Conservation (phyloP, 1,284 basidiomycete species). For the Vanrija sp. region DNA sequence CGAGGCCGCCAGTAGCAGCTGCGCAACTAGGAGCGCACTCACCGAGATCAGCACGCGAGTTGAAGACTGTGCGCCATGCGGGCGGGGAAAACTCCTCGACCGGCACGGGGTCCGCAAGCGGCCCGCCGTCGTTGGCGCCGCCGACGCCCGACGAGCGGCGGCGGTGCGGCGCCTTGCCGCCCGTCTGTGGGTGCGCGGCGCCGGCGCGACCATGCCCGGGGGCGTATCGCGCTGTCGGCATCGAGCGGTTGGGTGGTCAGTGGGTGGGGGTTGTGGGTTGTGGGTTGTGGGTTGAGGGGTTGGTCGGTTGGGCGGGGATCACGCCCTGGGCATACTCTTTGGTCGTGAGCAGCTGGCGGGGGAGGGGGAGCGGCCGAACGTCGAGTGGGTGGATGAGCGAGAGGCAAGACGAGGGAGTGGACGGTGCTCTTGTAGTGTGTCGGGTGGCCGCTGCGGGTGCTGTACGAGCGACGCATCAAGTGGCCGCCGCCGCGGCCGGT, state of each 20-base stretch:
- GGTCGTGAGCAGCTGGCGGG: neutral
- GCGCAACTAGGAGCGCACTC: conserved; percentile 5
- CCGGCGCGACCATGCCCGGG: conserved; percentile 5
- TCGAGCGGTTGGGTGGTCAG: conserved; percentile 1
- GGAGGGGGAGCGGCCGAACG: neutral
- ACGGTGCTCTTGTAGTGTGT: too few species aligned
- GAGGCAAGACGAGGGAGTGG: neutral
- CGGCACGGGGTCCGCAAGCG: conserved; percentile 25
- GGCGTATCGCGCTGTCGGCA: conserved; percentile 7
- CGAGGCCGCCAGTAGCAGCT: neutral
- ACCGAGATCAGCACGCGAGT: conserved; percentile 44
- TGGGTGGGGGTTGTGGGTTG: neutral
- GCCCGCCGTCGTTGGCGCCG: conserved; percentile 8
- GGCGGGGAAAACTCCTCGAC: conserved; percentile 46
- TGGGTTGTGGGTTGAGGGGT: neutral
- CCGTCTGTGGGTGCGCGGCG: neutral
- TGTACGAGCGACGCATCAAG: too few species aligned
- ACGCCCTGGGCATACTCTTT: neutral
- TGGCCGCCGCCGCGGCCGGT: too few species aligned
- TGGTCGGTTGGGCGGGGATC: neutral
- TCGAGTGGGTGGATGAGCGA: neutral
- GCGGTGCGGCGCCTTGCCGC: neutral
- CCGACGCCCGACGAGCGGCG: conserved; percentile 7
- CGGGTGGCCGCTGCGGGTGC: too few species aligned
- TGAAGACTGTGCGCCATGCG: conserved; percentile 43